Percentiles rank a stretch among this genome's conserved stretches.
Evolutionary conservation across 805 yeast species (phyloP).

Genomic region (Candida maltosa): DNA sequence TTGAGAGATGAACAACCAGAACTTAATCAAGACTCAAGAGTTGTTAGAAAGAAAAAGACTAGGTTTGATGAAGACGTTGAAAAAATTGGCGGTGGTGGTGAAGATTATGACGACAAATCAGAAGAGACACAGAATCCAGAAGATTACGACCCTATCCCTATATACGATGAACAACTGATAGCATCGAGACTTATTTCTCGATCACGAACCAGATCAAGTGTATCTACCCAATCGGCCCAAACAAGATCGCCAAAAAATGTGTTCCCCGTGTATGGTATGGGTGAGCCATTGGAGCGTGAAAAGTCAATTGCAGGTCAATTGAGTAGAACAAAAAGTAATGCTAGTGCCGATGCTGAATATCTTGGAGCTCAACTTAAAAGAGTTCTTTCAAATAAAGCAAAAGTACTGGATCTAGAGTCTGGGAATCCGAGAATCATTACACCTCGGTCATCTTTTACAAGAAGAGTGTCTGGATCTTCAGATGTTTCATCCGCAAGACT

Average conservation of each 20-base stretch:
- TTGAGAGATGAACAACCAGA: constrained; percentile 81
- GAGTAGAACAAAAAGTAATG: constrained; percentile 6
- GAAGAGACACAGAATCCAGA: neutral
- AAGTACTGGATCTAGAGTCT: constrained; percentile 5
- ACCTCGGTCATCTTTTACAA: too few species aligned
- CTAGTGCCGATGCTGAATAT: constrained; percentile 15
- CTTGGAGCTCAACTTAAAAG: constrained; percentile 17
- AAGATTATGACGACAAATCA: neutral
- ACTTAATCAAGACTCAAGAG: constrained; percentile 73
- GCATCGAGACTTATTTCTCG: too few species aligned
- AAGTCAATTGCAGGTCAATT: constrained; percentile 46
- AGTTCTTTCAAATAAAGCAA: constrained; percentile 14
- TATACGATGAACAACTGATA: neutral
- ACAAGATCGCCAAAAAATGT: constrained; percentile 66
- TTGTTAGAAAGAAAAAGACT: constrained; percentile 43
- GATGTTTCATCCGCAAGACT: neutral
- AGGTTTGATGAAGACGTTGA: constrained; percentile 4
- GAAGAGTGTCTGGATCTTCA: neutral
- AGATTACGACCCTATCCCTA: constrained; percentile 3
- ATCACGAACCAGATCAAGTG: neutral
- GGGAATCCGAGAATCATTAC: too few species aligned
- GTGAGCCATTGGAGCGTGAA: constrained; percentile 56
- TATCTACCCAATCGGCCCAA: constrained; percentile 10
- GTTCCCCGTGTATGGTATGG: constrained; percentile 80
- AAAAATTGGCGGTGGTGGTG: too few species aligned